Evolutionary conservation across 2,329 filamentous ascomycete genomes (phyloP).

Genomic region (Ilyonectria mors-panacis): DNA sequence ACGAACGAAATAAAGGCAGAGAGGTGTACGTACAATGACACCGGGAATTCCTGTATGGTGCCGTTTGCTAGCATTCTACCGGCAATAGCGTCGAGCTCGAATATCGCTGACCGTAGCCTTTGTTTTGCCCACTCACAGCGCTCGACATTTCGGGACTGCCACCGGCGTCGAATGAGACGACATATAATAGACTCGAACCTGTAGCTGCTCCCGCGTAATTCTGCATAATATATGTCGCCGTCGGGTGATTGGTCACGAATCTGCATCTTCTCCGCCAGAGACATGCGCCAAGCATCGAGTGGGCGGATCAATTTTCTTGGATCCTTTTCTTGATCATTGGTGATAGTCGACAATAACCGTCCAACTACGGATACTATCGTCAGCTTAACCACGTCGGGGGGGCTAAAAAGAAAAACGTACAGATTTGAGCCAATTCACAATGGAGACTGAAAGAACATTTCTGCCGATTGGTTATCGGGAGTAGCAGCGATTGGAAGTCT

Average conservation of each 20-base stretch:
- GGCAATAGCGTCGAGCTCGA: slow-evolving; percentile 32
- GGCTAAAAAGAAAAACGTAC: slow-evolving; percentile 9
- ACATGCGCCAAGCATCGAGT: slow-evolving; percentile 24
- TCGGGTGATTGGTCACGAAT: neutral
- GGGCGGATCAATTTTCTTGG: slow-evolving; percentile 6
- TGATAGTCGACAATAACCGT: neutral
- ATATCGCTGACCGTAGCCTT: slow-evolving; percentile 23
- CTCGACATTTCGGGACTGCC: neutral
- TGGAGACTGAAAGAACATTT: slow-evolving; percentile 26
- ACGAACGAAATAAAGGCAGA: neutral
- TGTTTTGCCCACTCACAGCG: slow-evolving; percentile 31
- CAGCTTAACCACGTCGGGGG: neutral
- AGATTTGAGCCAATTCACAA: slow-evolving; percentile 29
- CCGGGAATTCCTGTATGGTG: slow-evolving; percentile 14
- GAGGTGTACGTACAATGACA: slow-evolving; percentile 26
- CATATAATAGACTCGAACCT: slow-evolving; percentile 37
- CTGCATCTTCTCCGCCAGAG: slow-evolving; percentile 19
- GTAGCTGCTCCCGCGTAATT: slow-evolving; percentile 29
- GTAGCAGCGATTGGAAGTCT: neutral
- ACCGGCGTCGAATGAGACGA: slow-evolving; percentile 28
- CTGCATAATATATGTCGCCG: slow-evolving; percentile 8
- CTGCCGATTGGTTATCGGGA: neutral
- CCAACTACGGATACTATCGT: neutral
- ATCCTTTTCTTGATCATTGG: slow-evolving; percentile 3
- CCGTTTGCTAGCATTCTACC: slow-evolving; percentile 27